Evolutionary conservation across 1,284 basidiomycete genomes (phyloP), one percentile per base, ranked within the genome.

Genomic region (Leccinum proximum): DNA sequence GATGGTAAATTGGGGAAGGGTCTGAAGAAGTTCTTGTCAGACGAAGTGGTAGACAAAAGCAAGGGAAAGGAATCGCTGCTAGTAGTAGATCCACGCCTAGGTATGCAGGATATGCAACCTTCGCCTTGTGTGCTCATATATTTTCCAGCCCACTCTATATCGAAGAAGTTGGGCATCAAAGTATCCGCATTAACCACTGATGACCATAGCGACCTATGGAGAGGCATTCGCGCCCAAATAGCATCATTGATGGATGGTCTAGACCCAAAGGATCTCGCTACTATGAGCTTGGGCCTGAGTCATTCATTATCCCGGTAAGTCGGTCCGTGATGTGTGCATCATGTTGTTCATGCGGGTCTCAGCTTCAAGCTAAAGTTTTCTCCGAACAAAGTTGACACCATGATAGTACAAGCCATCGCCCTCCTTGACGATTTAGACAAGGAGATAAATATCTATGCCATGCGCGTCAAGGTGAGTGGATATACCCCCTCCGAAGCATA

Each of bases 331-430:
- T 62, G 33, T 61, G 57, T 60, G 64, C 58, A 37, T 45, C 60
- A 26, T 63, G 53, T 60, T 64, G 61, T 65, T 70, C 42, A 75
- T 62, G 11, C 66, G 38, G 14, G 33, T 33, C 14, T 45, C 68
- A 96, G 96, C 67, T 99, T 97, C 83, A 99, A 99, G 84, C 87
- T 99, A 75, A 98, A 99, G 81, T 99, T 99, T 80, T 98, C 96
- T 18, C 96, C 97, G 5, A 97, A 99, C 83, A 98, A 98, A 80
- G 96, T 99, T 60, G 97, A 99, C 78, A 98, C 96, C 26, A 99
- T 99, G 97, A 92, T 99, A 67, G 93, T 99, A 40, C 97, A 99
- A 79, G 97, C 97, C 14, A 98, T 99, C 74, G 97, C 96, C n/a
- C 83, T 99, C 30, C 86, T 99, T 64, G 97, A 99, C 74, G 97